Percentiles rank a stretch among this genome's conserved stretches.
These are phyloP conservation scores for Cystoderma amianthinum DNA, from an alignment of 768 basidiomycete species.

Conservation along the genomic window DNA sequence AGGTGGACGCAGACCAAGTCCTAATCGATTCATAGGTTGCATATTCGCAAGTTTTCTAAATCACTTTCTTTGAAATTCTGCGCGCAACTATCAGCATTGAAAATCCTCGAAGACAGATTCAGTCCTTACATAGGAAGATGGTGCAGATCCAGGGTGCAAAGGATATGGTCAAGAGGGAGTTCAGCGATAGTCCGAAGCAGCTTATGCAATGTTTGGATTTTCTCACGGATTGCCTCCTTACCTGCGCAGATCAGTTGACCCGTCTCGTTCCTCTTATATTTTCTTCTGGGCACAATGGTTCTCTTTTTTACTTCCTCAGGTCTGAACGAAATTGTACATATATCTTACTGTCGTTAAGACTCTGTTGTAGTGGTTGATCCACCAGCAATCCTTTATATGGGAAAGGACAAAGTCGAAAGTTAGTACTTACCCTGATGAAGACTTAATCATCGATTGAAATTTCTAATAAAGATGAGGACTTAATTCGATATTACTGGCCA, in stretches of 20 bases:
- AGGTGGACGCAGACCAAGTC: slow-evolving; percentile 85
- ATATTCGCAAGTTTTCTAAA: slow-evolving; percentile 25
- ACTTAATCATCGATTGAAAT: neutral
- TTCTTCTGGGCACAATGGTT: too few species aligned
- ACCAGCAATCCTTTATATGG: slow-evolving; percentile 82
- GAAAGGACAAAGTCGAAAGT: slow-evolving; percentile 96
- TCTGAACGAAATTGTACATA: slow-evolving; percentile 5
- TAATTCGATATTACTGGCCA: slow-evolving; percentile 89
- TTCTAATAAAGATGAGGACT: slow-evolving; percentile 72
- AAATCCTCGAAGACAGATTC: neutral
- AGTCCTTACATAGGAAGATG: neutral
- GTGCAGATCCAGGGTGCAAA: too few species aligned
- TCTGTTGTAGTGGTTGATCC: slow-evolving; percentile 49
- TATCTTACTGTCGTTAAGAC: slow-evolving; percentile 5
- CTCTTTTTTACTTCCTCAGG: slow-evolving; percentile 43
- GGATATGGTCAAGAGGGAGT: neutral
- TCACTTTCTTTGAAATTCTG: too few species aligned
- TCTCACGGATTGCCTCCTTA: slow-evolving; percentile 8
- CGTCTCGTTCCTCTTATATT: too few species aligned
- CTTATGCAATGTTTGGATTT: slow-evolving; percentile 2
- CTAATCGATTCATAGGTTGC: slow-evolving; percentile 72
- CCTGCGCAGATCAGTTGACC: too few species aligned
- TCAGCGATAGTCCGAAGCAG: neutral
- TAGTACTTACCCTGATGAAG: slow-evolving; percentile 17
- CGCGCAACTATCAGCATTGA: neutral